Conservation (phyloP, 2,329 filamentous ascomycete species). For the Zasmidium cellare region DNA sequence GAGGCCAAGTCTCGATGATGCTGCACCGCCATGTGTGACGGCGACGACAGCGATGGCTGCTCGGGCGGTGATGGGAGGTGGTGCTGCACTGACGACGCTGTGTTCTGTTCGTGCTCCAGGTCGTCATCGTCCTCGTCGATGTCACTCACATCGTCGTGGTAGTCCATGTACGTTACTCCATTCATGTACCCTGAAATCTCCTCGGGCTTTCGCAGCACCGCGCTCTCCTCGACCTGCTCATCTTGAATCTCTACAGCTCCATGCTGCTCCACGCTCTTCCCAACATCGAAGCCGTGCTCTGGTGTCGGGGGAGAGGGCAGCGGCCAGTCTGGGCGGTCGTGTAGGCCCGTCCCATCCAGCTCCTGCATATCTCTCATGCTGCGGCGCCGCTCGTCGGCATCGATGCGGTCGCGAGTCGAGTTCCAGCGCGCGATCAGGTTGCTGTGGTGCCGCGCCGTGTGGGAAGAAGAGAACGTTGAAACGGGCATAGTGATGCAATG, state of each 20-base stretch:
- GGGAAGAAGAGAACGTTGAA: conserved; percentile 28
- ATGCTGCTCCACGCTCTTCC: conserved; percentile 8
- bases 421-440: conserved; percentile 28
- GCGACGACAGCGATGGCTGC: background rate
- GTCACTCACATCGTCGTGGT: conserved; percentile 26
- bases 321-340: conserved; percentile 32
- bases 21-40: conserved; percentile 6
- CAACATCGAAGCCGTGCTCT: background rate
- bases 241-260: conserved; percentile 18
- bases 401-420: conserved; percentile 28
- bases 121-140: conserved; percentile 21
- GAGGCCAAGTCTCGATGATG: conserved; percentile 2
- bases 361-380: conserved; percentile 28
- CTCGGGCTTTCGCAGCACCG: conserved; percentile 23
- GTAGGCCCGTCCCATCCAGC: conserved; percentile 31
- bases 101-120: background rate
- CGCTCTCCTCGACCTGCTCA: conserved; percentile 19
- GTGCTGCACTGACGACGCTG: background rate
- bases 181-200: conserved; percentile 22
- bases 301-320: conserved; percentile 14
- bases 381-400: conserved; percentile 29
- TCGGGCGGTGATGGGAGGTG: conserved; percentile 1
- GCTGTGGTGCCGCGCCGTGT: conserved; percentile 19
- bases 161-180: conserved; percentile 15
- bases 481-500: conserved; percentile 30